Percentiles rank a stretch among this genome's conserved stretches.
These are phyloP conservation scores for Paradendryphiella salina DNA, from an alignment of 2,329 filamentous ascomycete genomes.

Conservation along the genomic window DNA sequence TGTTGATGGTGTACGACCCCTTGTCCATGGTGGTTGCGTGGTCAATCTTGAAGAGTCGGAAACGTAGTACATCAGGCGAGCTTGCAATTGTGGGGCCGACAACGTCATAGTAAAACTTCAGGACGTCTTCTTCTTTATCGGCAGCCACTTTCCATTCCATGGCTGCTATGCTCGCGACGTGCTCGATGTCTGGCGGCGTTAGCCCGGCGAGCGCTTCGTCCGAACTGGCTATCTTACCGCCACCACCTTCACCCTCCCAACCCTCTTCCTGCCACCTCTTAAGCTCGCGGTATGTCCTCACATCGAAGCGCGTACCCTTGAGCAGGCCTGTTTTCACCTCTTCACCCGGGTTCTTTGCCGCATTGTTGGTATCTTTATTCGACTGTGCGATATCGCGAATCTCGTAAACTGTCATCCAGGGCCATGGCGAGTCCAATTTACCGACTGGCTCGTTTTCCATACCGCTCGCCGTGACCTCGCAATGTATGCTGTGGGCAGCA, in stretches of 20 bases:
- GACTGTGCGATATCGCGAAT: slow-evolving; percentile 1
- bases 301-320: slow-evolving; percentile 16
- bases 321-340: slow-evolving; percentile 3
- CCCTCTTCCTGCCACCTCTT: slow-evolving; percentile 19
- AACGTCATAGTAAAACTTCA: slow-evolving; percentile 12
- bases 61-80: slow-evolving; percentile 19
- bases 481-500: slow-evolving; percentile 16
- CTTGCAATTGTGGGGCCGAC: slow-evolving; percentile 15
- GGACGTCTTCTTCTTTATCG: slow-evolving; percentile 16
- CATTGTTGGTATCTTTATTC: slow-evolving; percentile 4
- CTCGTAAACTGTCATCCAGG: slow-evolving; percentile 17
- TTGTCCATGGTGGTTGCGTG: slow-evolving; percentile 11
- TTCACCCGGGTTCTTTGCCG: slow-evolving; percentile 6
- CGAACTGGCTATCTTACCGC: slow-evolving; percentile 8
- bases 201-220: slow-evolving; percentile 3
- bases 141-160: slow-evolving; percentile 20
- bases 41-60: slow-evolving; percentile 21
- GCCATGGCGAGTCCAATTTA: slow-evolving; percentile 22
- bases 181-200: slow-evolving; percentile 14
- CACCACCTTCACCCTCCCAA: slow-evolving; percentile 14
- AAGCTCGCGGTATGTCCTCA: slow-evolving; percentile 18
- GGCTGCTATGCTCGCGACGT: slow-evolving; percentile 16
- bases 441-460: slow-evolving; percentile 23
- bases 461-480: slow-evolving; percentile 18
- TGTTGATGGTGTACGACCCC: slow-evolving; percentile 2